These are phyloP conservation scores for Melaleuca alternifolia DNA, from an alignment of 345 rosid species.

Conservation along the genomic window DNA sequence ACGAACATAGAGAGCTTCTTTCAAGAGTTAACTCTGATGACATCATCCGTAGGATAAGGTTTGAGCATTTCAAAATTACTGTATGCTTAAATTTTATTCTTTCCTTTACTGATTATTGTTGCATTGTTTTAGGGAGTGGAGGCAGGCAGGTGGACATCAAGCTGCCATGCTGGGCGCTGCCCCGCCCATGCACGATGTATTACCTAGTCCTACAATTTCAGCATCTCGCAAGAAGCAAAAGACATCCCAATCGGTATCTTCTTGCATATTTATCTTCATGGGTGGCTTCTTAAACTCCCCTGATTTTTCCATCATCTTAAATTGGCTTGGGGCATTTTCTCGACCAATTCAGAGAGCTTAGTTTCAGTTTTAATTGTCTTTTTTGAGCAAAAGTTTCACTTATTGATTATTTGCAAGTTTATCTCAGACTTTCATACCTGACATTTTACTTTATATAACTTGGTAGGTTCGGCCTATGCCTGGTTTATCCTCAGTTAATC, in stretches of 20 bases:
- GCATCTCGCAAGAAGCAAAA: slow-evolving; percentile 83
- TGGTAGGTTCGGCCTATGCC: slow-evolving; percentile 27
- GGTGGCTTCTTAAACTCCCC: background rate
- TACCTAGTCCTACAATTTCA: slow-evolving; percentile 69
- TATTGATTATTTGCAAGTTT: background rate
- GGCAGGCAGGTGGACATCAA: slow-evolving; percentile 65
- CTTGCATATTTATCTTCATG: background rate
- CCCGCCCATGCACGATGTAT: slow-evolving; percentile 45
- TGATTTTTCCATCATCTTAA: background rate
- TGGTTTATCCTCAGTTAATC: slow-evolving; percentile 24
- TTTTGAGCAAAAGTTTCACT: background rate
- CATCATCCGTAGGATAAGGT: slow-evolving; percentile 76
- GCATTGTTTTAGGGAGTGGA: slow-evolving; percentile 72
- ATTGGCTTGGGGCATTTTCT: background rate
- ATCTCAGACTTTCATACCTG: background rate
- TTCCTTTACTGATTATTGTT: background rate
- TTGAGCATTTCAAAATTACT: slow-evolving; percentile 10
- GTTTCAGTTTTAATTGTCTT: background rate
- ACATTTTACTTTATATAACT: background rate
- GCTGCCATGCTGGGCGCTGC: slow-evolving; percentile 39
- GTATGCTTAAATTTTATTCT: background rate
- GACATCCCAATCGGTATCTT: slow-evolving; percentile 53
- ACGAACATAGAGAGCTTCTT: slow-evolving; percentile 88
- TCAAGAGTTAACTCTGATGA: slow-evolving; percentile 80
- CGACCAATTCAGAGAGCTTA: background rate